A percentile compares a stretch with the other conserved stretches of the same genome.
Conservation (phyloP, 148 eudicot genomes). For the Simmondsia chinensis region DNA sequence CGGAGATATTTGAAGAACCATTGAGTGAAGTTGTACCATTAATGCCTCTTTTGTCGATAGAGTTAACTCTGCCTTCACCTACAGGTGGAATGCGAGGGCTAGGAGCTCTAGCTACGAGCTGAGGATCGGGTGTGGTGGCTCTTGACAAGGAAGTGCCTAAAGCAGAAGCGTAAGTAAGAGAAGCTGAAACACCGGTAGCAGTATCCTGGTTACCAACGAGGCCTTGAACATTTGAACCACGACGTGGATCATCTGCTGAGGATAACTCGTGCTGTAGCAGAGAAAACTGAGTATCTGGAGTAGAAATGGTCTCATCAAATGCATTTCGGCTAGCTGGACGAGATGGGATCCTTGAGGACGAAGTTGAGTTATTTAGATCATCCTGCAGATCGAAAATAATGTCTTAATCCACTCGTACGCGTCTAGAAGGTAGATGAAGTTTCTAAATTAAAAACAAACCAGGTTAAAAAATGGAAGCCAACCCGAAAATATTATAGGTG, state of each 20-base stretch:
- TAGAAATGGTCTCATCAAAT: conserved; percentile 31
- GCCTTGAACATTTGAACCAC: conserved; percentile 27
- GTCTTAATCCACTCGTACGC: too few relatives aligned
- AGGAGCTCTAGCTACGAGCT: conserved; percentile 48
- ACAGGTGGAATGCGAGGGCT: conserved; percentile 72
- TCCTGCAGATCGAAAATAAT: conserved; percentile 36
- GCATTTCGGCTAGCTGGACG: conserved; percentile 60
- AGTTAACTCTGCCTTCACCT: conserved; percentile 44
- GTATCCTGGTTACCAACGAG: conserved; percentile 19
- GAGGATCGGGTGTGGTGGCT: conserved; percentile 72
- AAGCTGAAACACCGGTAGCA: conserved; percentile 28
- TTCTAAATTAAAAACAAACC: too few relatives aligned
- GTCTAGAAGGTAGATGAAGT: too few relatives aligned
- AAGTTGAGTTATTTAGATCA: conserved; percentile 33
- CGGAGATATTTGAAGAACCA: conserved; percentile 26
- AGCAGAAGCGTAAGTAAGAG: conserved; percentile 79
- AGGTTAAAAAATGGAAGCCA: too few relatives aligned
- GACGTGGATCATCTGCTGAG: conserved; percentile 29
- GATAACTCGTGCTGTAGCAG: too few relatives aligned
- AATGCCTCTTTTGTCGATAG: conserved; percentile 46
- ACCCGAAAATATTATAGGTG: too few relatives aligned
- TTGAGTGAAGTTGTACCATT: conserved; percentile 29
- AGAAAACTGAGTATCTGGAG: conserved; percentile 41
- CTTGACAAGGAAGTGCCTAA: conserved; percentile 63
- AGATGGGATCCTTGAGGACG: conserved; percentile 38